phyloP scores from a whole-genome alignment of 768 basidiomycete species.

The Fomitopsis pulvina region DNA sequence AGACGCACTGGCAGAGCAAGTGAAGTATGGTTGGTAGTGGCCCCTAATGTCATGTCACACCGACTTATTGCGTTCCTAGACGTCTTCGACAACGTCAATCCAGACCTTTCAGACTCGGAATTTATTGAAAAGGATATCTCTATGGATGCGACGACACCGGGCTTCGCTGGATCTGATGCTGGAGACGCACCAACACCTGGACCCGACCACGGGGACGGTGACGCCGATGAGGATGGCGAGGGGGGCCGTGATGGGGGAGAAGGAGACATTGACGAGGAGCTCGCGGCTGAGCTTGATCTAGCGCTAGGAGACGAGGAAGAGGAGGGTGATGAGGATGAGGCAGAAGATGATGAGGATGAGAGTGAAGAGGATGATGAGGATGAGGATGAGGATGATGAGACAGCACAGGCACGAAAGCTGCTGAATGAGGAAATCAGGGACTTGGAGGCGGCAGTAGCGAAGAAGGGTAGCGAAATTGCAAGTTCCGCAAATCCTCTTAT shows the following conservation, averaged over 20 bases:
- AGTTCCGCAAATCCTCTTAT: constrained; percentile 85
- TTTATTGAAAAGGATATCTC: constrained; percentile 63
- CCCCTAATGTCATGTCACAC: not conserved
- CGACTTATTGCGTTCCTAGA: constrained; percentile 36
- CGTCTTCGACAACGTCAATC: constrained; percentile 85
- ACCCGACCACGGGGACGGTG: constrained; percentile 46
- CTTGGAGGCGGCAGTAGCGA: constrained; percentile 79
- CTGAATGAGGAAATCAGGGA: constrained; percentile 87
- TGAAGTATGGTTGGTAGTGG: constrained; percentile 59
- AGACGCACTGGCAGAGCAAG: constrained; percentile 67
- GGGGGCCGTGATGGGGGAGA: constrained; percentile 56
- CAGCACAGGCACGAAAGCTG: constrained; percentile 64
- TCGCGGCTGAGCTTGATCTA: constrained; percentile 81
- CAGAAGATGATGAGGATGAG: constrained; percentile 54
- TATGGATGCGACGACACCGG: constrained; percentile 63
- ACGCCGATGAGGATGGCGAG: constrained; percentile 52
- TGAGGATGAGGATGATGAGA: constrained; percentile 78
- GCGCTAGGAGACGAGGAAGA: constrained; percentile 67
- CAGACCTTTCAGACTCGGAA: constrained; percentile 85
- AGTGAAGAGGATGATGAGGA: constrained; percentile 59
- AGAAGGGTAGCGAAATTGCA: constrained; percentile 79
- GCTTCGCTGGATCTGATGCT: constrained; percentile 56
- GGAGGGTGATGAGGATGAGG: constrained; percentile 57
- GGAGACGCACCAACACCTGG: constrained; percentile 61
- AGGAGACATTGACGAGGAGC: constrained; percentile 82